Evolutionary conservation across 768 basidiomycete genomes (phyloP), one percentile per base, ranked within the genome.

Genomic region (Amanita rimosa): DNA sequence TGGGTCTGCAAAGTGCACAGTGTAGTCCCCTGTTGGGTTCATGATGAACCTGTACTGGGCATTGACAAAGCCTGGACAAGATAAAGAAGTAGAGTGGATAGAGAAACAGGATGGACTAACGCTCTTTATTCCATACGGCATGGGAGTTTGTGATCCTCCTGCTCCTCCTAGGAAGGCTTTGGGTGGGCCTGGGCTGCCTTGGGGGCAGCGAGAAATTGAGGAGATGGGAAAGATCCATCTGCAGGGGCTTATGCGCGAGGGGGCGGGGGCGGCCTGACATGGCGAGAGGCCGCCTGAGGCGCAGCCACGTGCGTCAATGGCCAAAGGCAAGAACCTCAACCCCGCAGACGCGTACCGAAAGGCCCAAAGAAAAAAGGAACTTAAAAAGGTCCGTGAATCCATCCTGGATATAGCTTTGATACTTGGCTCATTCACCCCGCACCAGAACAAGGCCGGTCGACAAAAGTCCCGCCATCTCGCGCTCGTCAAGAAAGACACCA

Each of bases 341-440:
- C 95, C 95, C 21, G 95, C 88, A n/a, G 95, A 99, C 61, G 84
- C 95, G 0, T 85, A 73, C 64, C 81, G 93, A 48, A 98, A 98
- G 67, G 82, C 89, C 3, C 84, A 83, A 61, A 76, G 90, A 51
- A 93, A 92, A 65, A 97, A 93, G 62, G 95, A 99, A 62, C 70
- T 97, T 38, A 95, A 95, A 70, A 95, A 92, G 83, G 92, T 83
- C 66, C 55, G 78, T 54, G 31, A 31, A 8, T 21, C 31, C 9
- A 2, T 29, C 36, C 42, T 21, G 10, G 36, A 38, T 39, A 38
- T 8, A 60, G 53, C 1, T 26, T n/a, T n/a, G n/a, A n/a, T n/a
- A n/a, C n/a, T n/a, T n/a, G 4, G 1, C 27, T 27, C 2, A 62
- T 42, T 37, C 37, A 45, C 29, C n/a, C 47, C 46, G 65, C 65